Evolutionary conservation across 305 asterid genomes (phyloP), one percentile per base, ranked within the genome.

Genomic region (Nicotiana rustica): DNA sequence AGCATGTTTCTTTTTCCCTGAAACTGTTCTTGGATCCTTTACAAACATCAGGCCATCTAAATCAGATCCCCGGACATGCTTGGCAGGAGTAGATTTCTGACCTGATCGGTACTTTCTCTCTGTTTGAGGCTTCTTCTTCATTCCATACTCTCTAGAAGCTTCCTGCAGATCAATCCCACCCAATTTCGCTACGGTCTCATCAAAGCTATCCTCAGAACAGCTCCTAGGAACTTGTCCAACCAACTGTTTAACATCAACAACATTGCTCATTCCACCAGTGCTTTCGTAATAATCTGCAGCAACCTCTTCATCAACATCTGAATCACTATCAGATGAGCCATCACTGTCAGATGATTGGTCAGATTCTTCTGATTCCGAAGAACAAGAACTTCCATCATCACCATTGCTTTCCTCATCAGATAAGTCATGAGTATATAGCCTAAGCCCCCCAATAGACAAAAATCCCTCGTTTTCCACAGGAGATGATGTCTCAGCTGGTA

Each of bases 221-320:
- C 80, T 73, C 83, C 86, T 80, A 61, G 90, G 84, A 73, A 80
- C 82, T 79, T 67, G 85, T 78, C 90, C 92, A 68, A 88, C 88
- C 85, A 96, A 88, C 87, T 85, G 86, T 89, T 84, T 91, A 75
- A 92, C 89, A 84, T 92, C 89, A 77, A 94, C 80, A 64, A 85
- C 70, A 69, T 89, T 73, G 38, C 78, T 69, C 87, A 68, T 77
- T 52, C 95, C 97, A 59, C 97, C 97, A 81, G 88, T 94, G 62
- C 99, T 93, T 86, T 93, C 94, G 75, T 89, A 88, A 86, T 94
- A 96, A 93, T 96, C 99, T 64, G 87, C 92, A 83, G 98, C 99
- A 79, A 96, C 89, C 82, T 89, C 98, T 31, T 92, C 98, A 82
- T 96, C 98, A 67, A 96, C 76, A 78, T 92, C 97, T 61, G 98